These are phyloP conservation scores for Trichosporon faecale DNA, from an alignment of 1,284 basidiomycete genomes.

Conservation along the genomic window DNA sequence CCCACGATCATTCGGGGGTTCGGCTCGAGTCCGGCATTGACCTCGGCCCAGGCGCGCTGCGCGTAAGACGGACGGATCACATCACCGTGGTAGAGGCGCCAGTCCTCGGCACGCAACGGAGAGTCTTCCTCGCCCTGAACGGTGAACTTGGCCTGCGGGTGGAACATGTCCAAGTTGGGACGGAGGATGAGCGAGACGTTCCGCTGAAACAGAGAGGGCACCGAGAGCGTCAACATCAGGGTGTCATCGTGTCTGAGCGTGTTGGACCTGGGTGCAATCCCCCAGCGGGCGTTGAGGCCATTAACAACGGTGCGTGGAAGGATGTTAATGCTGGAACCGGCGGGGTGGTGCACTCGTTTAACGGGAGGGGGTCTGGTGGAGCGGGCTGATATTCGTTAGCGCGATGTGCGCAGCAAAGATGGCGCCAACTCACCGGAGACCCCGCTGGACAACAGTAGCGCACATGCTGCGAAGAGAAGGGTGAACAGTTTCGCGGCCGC, in stretches of 20 bases:
- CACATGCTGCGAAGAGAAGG: background rate
- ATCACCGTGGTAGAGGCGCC: constrained; percentile 63
- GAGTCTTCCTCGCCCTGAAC: constrained; percentile 22
- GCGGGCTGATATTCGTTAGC: constrained; percentile 31
- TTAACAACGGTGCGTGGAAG: constrained; percentile 56
- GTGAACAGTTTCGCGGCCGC: background rate
- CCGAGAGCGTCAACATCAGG: constrained; percentile 36
- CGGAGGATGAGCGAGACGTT: constrained; percentile 57
- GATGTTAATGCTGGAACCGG: constrained; percentile 51
- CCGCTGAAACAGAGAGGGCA: constrained; percentile 34
- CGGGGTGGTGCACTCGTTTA: constrained; percentile 37
- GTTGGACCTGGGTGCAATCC: constrained; percentile 31
- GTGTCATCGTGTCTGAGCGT: constrained; percentile 41
- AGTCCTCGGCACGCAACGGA: constrained; percentile 37
- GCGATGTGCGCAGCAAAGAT: background rate
- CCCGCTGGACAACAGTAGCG: background rate
- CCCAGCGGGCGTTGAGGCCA: constrained; percentile 17
- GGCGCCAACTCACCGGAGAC: background rate
- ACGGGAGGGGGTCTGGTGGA: constrained; percentile 43
- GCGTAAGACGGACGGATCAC: constrained; percentile 60
- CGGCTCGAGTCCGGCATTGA: constrained; percentile 28
- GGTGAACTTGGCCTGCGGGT: constrained; percentile 66
- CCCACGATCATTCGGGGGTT: constrained; percentile 56
- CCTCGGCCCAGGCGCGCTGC: constrained; percentile 48
- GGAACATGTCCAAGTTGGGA: constrained; percentile 71